Conservation (phyloP, 2,329 filamentous ascomycete species). For the Metarhizium rileyi region DNA sequence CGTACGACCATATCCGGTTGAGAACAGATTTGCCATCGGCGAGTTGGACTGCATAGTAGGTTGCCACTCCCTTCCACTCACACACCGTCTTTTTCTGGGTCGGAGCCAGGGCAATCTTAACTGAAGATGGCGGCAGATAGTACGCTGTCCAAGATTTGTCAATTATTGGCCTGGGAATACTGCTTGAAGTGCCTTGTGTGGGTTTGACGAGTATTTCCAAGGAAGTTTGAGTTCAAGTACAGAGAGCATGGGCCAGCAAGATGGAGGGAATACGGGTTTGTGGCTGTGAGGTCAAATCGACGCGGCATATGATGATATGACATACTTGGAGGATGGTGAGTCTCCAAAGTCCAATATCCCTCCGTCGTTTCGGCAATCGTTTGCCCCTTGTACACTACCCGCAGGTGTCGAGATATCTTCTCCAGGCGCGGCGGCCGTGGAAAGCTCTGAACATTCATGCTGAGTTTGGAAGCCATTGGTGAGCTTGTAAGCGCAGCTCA, state of each 20-base stretch:
- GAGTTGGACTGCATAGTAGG: slow-evolving; percentile 42
- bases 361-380: slow-evolving; percentile 48
- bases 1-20: slow-evolving; percentile 51
- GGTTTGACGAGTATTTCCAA: too few species aligned
- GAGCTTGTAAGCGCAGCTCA: background rate
- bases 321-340: slow-evolving; percentile 50
- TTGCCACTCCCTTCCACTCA: slow-evolving; percentile 53
- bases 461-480: slow-evolving; percentile 28
- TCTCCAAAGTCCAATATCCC: slow-evolving; percentile 53
- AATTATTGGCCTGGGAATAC: background rate
- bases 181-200: background rate
- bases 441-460: slow-evolving; percentile 46
- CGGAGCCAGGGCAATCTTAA: slow-evolving; percentile 36
- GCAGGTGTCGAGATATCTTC: slow-evolving; percentile 41
- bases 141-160: slow-evolving; percentile 33
- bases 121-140: slow-evolving; percentile 43
- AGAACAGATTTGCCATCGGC: slow-evolving; percentile 31
- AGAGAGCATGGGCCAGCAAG: background rate
- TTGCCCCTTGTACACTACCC: slow-evolving; percentile 44
- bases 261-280: background rate
- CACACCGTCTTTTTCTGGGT: slow-evolving; percentile 39
- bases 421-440: slow-evolving; percentile 50
- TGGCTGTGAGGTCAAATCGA: background rate
- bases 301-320: too few species aligned
- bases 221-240: too few species aligned